These are phyloP conservation scores for Endocladia muricata DNA, from an alignment of 31 red algal species.

Conservation along the genomic window DNA sequence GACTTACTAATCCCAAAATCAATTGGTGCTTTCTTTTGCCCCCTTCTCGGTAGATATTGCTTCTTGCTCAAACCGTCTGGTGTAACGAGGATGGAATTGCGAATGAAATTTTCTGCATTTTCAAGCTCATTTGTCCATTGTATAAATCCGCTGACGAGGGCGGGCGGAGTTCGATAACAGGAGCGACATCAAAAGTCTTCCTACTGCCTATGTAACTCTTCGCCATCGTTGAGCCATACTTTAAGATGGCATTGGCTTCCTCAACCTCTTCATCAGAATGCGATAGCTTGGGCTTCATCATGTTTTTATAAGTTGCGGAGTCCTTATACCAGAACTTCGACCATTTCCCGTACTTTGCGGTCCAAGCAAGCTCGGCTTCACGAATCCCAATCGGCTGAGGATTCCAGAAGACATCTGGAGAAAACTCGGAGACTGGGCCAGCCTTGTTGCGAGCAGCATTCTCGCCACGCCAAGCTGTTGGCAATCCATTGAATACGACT, in stretches of 20 bases:
- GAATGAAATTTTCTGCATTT: slow-evolving; percentile 40
- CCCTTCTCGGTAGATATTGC: neutral
- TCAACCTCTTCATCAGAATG: slow-evolving; percentile 48
- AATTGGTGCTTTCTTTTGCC: neutral
- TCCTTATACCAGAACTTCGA: slow-evolving; percentile 58
- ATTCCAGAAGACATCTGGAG: slow-evolving; percentile 59
- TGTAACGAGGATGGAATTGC: slow-evolving; percentile 29
- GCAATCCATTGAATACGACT: slow-evolving; percentile 41
- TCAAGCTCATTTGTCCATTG: slow-evolving; percentile 19
- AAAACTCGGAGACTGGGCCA: slow-evolving; percentile 29
- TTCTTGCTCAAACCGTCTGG: slow-evolving; percentile 34
- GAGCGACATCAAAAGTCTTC: slow-evolving; percentile 30
- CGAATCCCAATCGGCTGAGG: slow-evolving; percentile 4
- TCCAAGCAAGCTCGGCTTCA: slow-evolving; percentile 43
- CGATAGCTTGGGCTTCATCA: slow-evolving; percentile 45
- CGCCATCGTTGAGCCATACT: slow-evolving; percentile 69
- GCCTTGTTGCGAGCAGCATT: slow-evolving; percentile 51
- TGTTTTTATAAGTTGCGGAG: slow-evolving; percentile 46
- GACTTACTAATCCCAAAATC: too few relatives aligned
- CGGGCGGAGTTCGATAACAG: slow-evolving; percentile 24
- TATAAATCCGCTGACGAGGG: slow-evolving; percentile 18
- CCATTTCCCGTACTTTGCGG: slow-evolving; percentile 34
- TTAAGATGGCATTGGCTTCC: slow-evolving; percentile 59
- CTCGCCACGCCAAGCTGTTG: slow-evolving; percentile 65
- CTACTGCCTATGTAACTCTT: slow-evolving; percentile 42